Base-by-base conservation (phyloP, 2,329 filamentous ascomycete genomes). In the Aspergillus unguis region DNA sequence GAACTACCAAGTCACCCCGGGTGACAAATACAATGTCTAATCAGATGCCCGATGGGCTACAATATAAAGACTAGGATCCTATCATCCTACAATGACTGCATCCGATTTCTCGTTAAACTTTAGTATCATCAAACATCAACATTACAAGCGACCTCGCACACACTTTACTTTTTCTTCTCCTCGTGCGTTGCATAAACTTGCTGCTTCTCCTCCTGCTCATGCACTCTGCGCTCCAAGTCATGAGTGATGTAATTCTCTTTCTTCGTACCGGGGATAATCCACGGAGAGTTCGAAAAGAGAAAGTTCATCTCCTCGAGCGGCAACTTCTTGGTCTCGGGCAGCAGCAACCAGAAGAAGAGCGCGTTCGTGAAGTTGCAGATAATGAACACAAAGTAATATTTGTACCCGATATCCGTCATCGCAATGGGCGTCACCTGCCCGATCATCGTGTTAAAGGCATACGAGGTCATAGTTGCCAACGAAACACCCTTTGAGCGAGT, bases 361-460 rank as follows among this genome's bases (percentile, higher is more conserved):
- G 83, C 83, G 58, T 86, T 86, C 27, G 83, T 85, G 62, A 86
- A 82, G 66, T 88, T 88, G 68, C 85, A 86, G 31, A 87, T 71
- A 49, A 81, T 75, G 65, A 87, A 88, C 10, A 87, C 64, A 49
- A 82, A 73, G 63, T 85, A 86, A 64, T 73, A 85, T 40, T 66
- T 71, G 66, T 79, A 86, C 5, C 78, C 75, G n/a, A 83, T 73
- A 17, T 67, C 68, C 3, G 70, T 67, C 69, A 86, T 80, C 2
- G 82, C 83, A 40, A 83, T 81, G 2, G 80, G 80, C 0, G 85
- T 88, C 7, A 85, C 79, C 66, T 87, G 83, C 1, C 85, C 85
- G 51, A 89, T 88, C 80, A 89, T 83, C 29, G 86, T 88, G 72
- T 88, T 89, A 75, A 88, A 90, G 2, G 86, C 86, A 67, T 87